Evolutionary conservation across 805 yeast species (phyloP).

Genomic region (Myxozyma nipponensis): DNA sequence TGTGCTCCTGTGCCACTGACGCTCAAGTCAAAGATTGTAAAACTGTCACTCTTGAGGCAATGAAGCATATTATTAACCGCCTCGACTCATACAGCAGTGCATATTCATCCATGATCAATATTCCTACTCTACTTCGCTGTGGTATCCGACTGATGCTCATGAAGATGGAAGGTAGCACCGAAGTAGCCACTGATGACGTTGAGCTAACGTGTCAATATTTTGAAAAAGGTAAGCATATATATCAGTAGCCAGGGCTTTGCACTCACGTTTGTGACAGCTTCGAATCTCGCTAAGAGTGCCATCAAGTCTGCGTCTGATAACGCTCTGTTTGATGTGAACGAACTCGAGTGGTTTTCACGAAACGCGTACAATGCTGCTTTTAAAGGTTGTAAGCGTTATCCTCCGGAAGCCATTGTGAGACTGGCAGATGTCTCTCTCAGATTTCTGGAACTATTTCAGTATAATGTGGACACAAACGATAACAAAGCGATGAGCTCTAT

Average conservation of each 20-base stretch:
- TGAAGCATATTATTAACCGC: slow-evolving; percentile 8
- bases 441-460: slow-evolving; percentile 12
- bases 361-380: slow-evolving; percentile 21
- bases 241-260: background rate
- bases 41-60: slow-evolving; percentile 14
- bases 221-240: slow-evolving; percentile 10
- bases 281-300: slow-evolving; percentile 3
- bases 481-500: background rate
- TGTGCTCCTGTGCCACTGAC: slow-evolving; percentile 20
- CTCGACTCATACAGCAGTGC: background rate
- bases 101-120: background rate
- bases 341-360: slow-evolving; percentile 19
- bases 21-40: slow-evolving; percentile 17
- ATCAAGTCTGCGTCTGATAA: background rate
- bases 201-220: slow-evolving; percentile 12
- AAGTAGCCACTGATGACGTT: background rate
- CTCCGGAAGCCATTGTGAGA: slow-evolving; percentile 13
- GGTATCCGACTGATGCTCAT: slow-evolving; percentile 10
- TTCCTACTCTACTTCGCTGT: slow-evolving; percentile 17
- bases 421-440: slow-evolving; percentile 11
- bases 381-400: slow-evolving; percentile 15
- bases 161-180: slow-evolving; percentile 2
- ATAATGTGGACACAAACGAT: background rate
- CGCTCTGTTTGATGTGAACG: slow-evolving; percentile 8
- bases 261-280: background rate